A percentile compares a stretch with the other conserved stretches of the same genome.
Evolutionary conservation across 1,284 basidiomycete species (phyloP).

Genomic region (Ganoderma sinense): DNA sequence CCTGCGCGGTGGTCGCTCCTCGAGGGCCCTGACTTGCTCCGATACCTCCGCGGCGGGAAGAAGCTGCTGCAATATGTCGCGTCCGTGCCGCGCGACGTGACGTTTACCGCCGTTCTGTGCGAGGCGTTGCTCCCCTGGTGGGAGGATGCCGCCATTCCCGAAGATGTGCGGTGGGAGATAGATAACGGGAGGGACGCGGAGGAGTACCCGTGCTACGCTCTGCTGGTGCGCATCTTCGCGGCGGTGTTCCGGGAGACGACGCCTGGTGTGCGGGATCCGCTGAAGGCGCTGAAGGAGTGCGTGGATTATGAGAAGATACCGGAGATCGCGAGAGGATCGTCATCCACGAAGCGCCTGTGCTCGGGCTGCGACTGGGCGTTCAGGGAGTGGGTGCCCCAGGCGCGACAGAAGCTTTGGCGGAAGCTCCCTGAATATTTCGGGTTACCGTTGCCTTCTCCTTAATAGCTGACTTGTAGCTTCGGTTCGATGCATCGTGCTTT

Average conservation of each 20-base stretch:
- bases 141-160: background rate
- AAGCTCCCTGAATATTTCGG: conserved; percentile 1
- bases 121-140: background rate
- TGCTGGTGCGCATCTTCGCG: background rate
- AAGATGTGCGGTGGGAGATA: background rate
- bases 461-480: too few species aligned
- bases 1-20: background rate
- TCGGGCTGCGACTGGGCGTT: background rate
- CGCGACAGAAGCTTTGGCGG: background rate
- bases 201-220: background rate
- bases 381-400: background rate
- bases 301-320: background rate
- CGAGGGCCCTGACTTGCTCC: background rate
- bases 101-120: background rate
- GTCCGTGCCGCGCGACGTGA: background rate
- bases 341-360: background rate
- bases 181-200: background rate
- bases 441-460: background rate
- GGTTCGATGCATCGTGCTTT: too few species aligned
- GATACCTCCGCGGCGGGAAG: background rate
- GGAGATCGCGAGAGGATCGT: too few species aligned
- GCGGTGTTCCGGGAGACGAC: background rate
- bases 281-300: conserved; percentile 5
- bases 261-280: background rate
- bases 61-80: background rate